These are phyloP conservation scores for Hypoxylon subgilvum DNA, from an alignment of 495 filamentous ascomycete genomes.

Conservation along the genomic window DNA sequence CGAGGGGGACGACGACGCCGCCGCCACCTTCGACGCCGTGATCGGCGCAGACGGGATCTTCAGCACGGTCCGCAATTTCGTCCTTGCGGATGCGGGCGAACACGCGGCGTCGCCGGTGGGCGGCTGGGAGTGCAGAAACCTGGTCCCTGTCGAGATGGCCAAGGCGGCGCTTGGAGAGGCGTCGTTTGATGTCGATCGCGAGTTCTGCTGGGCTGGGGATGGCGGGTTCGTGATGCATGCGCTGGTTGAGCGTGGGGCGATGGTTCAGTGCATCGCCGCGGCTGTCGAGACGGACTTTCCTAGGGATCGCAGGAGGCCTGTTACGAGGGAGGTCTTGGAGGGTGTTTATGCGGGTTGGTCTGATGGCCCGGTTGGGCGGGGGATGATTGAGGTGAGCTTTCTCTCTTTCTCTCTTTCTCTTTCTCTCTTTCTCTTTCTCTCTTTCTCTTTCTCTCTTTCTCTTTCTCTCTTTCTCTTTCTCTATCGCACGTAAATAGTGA, in stretches of 20 bases:
- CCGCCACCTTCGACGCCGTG: slow-evolving; percentile 28
- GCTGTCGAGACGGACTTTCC: slow-evolving; percentile 11
- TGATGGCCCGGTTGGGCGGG: slow-evolving; percentile 16
- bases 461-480: no score
- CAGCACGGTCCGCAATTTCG: slow-evolving; percentile 25
- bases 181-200: slow-evolving; percentile 18
- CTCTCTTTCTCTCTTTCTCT: no score
- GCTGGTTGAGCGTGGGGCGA: slow-evolving; percentile 16
- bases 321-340: slow-evolving; percentile 14
- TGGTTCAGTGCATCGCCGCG: slow-evolving; percentile 26
- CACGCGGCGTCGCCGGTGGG: slow-evolving; percentile 19
- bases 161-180: slow-evolving; percentile 19
- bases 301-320: slow-evolving; percentile 8
- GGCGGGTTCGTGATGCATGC: slow-evolving; percentile 18
- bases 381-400: slow-evolving; percentile 28
- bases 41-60: slow-evolving; percentile 43
- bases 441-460: no score
- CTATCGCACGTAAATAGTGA: no score
- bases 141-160: slow-evolving; percentile 27
- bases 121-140: slow-evolving; percentile 27
- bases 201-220: slow-evolving; percentile 35
- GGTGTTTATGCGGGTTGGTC: slow-evolving; percentile 4
- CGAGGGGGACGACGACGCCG: slow-evolving; percentile 30
- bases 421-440: no score
- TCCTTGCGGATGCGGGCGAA: slow-evolving; percentile 7